Evolutionary conservation across 1,139 yeast species (phyloP).

Genomic region (Suhomyces terraborum): DNA sequence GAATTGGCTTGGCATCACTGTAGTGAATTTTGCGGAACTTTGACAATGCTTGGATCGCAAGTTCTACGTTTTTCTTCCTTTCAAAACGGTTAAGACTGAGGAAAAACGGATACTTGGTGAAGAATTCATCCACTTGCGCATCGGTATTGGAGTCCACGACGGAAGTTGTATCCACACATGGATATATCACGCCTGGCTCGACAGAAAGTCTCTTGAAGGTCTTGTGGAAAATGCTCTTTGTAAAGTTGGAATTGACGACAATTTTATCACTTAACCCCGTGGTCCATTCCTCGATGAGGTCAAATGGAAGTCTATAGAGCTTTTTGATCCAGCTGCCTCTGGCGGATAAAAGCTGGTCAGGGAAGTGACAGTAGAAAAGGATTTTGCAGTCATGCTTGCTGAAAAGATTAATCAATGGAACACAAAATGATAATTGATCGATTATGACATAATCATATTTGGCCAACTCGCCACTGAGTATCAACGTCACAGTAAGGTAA

Average conservation of each 20-base stretch:
- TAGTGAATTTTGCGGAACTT: conserved; percentile 29
- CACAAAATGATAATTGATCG: conserved; percentile 85
- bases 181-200: conserved; percentile 78
- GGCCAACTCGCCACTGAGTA: conserved; percentile 48
- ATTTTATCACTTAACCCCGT: conserved; percentile 75
- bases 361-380: conserved; percentile 93
- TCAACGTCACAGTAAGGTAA: conserved; percentile 55
- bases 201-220: conserved; percentile 56
- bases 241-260: conserved; percentile 86
- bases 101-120: conserved; percentile 45
- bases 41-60: conserved; percentile 72
- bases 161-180: conserved; percentile 66
- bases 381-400: conserved; percentile 46
- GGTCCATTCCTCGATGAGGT: conserved; percentile 75
- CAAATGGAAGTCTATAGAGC: conserved; percentile 80
- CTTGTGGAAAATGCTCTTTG: conserved; percentile 64
- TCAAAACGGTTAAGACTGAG: conserved; percentile 88
- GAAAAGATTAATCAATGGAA: conserved; percentile 69
- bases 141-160: conserved; percentile 24
- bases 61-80: conserved; percentile 74
- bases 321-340: conserved; percentile 57
- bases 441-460: conserved; percentile 73
- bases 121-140: conserved; percentile 36
- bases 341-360: conserved; percentile 78
- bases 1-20: conserved; percentile 32